Evolutionary conservation across 352 stramenopile genomes (phyloP).

Genomic region (Phytophthora tentaculata): DNA sequence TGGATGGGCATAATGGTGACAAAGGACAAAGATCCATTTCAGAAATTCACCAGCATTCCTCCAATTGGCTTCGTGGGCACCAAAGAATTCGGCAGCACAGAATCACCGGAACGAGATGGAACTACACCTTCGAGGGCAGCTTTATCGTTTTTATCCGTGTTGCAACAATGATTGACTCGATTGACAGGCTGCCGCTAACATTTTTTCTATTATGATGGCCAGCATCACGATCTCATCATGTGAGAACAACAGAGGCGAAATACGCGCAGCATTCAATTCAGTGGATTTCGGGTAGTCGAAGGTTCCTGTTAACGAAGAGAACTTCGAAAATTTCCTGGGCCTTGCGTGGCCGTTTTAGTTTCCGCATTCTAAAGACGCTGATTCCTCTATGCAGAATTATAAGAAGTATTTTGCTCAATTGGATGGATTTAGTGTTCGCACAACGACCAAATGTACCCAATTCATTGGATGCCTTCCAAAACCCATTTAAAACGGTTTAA

Average conservation of each 20-base stretch:
- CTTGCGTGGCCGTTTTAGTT: not conserved
- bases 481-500: no score
- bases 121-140: not conserved
- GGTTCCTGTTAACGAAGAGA: not conserved
- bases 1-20: not conserved
- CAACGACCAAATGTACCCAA: no score
- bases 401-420: not conserved
- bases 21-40: not conserved
- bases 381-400: not conserved
- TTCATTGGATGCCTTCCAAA: no score
- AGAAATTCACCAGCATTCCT: not conserved
- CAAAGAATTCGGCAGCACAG: not conserved
- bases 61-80: not conserved
- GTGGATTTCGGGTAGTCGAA: not conserved
- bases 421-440: no score
- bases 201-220: not conserved
- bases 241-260: not conserved
- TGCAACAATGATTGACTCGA: not conserved
- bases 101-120: not conserved
- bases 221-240: not conserved
- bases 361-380: not conserved
- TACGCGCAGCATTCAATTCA: not conserved
- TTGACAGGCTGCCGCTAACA: not conserved
- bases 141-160: not conserved
- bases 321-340: not conserved